Base-by-base conservation (phyloP, 371 early-diverging fungal genomes). In the Mucor plumbeus region DNA sequence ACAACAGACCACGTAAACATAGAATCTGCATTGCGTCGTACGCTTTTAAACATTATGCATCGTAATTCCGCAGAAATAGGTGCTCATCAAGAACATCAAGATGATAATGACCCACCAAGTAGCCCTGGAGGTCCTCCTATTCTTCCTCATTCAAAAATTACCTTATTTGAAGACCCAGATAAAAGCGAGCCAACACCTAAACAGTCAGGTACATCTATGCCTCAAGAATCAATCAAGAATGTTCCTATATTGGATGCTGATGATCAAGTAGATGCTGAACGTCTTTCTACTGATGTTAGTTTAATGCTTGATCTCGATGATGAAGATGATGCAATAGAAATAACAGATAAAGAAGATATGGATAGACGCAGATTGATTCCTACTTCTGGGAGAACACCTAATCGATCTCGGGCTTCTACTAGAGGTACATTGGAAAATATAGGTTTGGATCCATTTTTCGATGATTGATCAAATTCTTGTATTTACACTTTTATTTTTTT, bases 101-200 rank as follows among this genome's bases (percentile, higher is more conserved):
- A 38, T 9, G 38, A 11, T 21, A 8, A 53, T 31, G 53, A 19
- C 10, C 31, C 26, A 13, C n/a, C 41, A 1, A 31, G 44, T n/a
- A 65, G 41, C 9, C 43, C 47, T 8, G 36, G 57, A 40, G 38
- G 61, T 1, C 15, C 57, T 7, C 55, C 63, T 10, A 47, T 71
- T 19, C 39, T 63, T 5, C 63, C 71, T 10, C 67, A 36, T 9
- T 11, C 59, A 4, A 56, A 33, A 36, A 40, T 35, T 7, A 63
- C 60, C 4, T 19, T 71, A 10, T 67, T 71, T 67, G 67, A 71
- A 15, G 71, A 71, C 36, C 71, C 71, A 5, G 71, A 71, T 9
- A n/a, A 50, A 4, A 61, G 65, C 17, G 26, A 59, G 7, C 43
- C 40, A 5, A 39, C 61, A 1, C 40, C 64, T 9, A 59, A 41